Percentiles rank a stretch among this genome's conserved stretches.
phyloP scores from a whole-genome alignment of 352 stramenopile species.

The Peronospora tabacina region DNA sequence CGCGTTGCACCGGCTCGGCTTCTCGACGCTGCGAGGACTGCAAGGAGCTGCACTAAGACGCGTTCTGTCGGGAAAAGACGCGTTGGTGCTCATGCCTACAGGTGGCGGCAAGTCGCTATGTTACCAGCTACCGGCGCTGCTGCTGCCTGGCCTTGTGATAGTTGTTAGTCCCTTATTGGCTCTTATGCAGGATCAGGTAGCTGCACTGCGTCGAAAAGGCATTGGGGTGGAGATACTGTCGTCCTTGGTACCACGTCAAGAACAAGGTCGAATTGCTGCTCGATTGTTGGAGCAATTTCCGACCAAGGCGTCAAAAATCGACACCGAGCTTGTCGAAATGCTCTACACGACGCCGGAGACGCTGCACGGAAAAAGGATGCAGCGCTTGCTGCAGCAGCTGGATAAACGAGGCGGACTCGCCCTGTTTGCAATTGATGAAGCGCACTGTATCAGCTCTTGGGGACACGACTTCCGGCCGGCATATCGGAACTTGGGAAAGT shows the following conservation, averaged over 20 bases:
- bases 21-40: conserved; percentile 33
- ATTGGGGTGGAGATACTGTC: conserved; percentile 53
- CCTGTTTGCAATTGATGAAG: conserved; percentile 84
- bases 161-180: conserved; percentile 85
- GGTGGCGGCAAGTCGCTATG: conserved; percentile 96
- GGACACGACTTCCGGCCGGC: conserved; percentile 84
- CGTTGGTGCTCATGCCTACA: conserved; percentile 92
- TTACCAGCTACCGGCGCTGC: conserved; percentile 88
- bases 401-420: conserved; percentile 23
- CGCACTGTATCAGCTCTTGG: conserved; percentile 90
- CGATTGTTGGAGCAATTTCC: conserved; percentile 23
- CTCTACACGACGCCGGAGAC: conserved; percentile 87
- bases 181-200: conserved; percentile 87
- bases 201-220: conserved; percentile 36
- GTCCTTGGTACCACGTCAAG: conserved; percentile 32
- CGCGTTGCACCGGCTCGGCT: conserved; percentile 41
- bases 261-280: conserved; percentile 26
- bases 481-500: conserved; percentile 39
- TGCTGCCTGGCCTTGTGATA: conserved; percentile 69
- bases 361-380: conserved; percentile 50
- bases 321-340: conserved; percentile 35
- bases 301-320: neutral
- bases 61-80: conserved; percentile 38
- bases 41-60: conserved; percentile 38
- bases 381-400: conserved; percentile 30